Base-by-base conservation (phyloP, 1,284 basidiomycete species). In the Rhizoctonia solani region DNA sequence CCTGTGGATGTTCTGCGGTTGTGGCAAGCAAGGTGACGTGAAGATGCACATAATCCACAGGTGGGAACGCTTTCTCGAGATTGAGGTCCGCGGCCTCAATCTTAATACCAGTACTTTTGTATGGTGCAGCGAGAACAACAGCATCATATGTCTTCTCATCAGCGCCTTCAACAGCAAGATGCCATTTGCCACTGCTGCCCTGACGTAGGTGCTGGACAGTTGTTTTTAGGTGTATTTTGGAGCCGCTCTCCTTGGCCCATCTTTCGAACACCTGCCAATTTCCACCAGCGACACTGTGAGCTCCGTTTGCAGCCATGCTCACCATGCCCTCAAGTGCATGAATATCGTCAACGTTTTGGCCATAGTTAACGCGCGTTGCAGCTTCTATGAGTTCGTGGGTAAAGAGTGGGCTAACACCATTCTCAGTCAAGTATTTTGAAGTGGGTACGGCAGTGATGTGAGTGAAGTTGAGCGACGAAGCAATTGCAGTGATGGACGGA, bases 1-100 rank as follows among this genome's bases (percentile, higher is more conserved):
- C 81, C 69, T 85, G 81, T 2, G 90, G 83, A 2, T 77, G 77
- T 1, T 85, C 76, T 0, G 87, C 81, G 2, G 85, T 88, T 0
- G 96, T 98, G 13, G 89, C 84, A 52, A 98, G 80, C 16, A 96
- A 83, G 5, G 96, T 97, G 55, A 97, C 94, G 75, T 97, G 91
- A 3, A 98, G 84, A 69, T 83, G 85, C 30, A 95, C 84, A 74
- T 96, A 98, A 13, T 69, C 66, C 16, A 71, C 70, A 16, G 66
- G 58, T 6, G 69, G 66, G 67, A 68, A 56, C 1, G 49, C 46
- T 14, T 63, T 44, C 8, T 29, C 27, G 34, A 21, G 44, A 69
- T 69, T 52, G 50, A 54, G 41, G 21, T 30, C 52, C 44, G 54
- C 23, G 9, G 75, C 67, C 1, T 85, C 81, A 30, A 90, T 74